Evolutionary conservation across 1,284 basidiomycete species (phyloP), one percentile per base, ranked within the genome.

Genomic region (Veloporphyrellus conicus): DNA sequence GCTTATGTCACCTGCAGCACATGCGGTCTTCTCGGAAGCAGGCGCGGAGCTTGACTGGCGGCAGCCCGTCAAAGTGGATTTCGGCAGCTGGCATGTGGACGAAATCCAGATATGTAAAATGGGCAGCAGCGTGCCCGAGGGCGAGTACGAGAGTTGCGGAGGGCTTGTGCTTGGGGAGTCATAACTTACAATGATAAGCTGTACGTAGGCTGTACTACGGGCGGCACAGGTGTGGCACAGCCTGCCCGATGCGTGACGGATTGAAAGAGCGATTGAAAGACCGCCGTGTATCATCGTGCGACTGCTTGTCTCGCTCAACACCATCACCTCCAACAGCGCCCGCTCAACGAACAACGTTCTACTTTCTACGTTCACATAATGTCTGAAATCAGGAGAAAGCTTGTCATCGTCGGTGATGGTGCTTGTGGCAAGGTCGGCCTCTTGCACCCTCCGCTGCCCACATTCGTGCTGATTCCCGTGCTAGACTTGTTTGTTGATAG

Each of bases 371-470:
- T 54, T 66, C 64, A 44, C 41, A 62, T 62, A 66, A 81, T 81
- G 79, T 76, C 81, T 63, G 81, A 84, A 73, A 84, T 86, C 67
- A 76, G 82, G 70, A 82, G 83, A 66, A 87, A 87, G 68, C 81
- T 87, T 54, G 85, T 87, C 65, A 85, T 87, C 67, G 85, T 87
- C 53, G 85, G 85, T 56, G 85, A 88, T 70, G 86, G 86, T 76
- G 86, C 86, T 68, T 90, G 87, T 58, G 87, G 87, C 70, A 89
- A 89, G 81, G 82, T 82, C 34, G 41, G 29, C 38, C 42, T 48
- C 39, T 43, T 31, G 32, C 45, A 38, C 31, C 20, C 41, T 39
- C 4, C 25, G 25, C 46, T 15, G 0, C 16, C 52, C 31, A 43
- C 53, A 34, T 40, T 33, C 14, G 7, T 52, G 57, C 55, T 58